Evolutionary conservation across 441 rosid species (phyloP).

Genomic region (Macaranga tanarius): DNA sequence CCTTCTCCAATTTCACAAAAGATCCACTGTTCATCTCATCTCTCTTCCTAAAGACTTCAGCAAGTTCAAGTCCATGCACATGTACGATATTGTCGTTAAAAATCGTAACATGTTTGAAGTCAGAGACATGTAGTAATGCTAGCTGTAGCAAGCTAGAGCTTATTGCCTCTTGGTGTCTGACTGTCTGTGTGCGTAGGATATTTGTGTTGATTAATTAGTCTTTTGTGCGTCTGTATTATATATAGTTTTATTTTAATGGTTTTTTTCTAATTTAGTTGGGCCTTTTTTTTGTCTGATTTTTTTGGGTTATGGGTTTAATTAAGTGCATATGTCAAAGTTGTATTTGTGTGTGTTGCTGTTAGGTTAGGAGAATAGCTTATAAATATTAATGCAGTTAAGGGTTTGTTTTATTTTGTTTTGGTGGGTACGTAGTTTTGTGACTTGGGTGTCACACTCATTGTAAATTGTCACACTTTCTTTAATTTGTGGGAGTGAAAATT

Average conservation of each 20-base stretch:
- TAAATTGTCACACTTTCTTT: neutral
- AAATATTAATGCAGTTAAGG: neutral
- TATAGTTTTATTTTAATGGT: neutral
- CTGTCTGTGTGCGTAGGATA: neutral
- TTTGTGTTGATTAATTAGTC: neutral
- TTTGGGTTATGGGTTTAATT: neutral
- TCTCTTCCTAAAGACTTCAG: slow-evolving; percentile 75
- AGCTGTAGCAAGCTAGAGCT: neutral
- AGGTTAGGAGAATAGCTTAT: neutral
- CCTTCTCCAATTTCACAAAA: slow-evolving; percentile 74
- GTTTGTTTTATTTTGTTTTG: neutral
- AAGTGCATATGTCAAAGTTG: neutral
- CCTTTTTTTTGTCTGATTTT: neutral
- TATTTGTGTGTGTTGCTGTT: neutral
- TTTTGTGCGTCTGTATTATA: neutral
- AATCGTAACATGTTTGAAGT: slow-evolving; percentile 72
- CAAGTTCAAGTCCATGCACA: slow-evolving; percentile 66
- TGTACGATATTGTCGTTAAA: slow-evolving; percentile 84
- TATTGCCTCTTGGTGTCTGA: neutral
- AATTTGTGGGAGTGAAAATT: slow-evolving; percentile 20
- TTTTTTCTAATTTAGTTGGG: neutral
- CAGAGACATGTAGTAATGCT: slow-evolving; percentile 42
- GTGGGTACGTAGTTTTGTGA: neutral
- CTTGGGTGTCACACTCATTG: neutral
- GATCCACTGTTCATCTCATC: slow-evolving; percentile 62